Percentiles rank a stretch among this genome's conserved stretches.
These are phyloP conservation scores for Exophiala sp. DNA, from an alignment of 2,329 filamentous ascomycete species.

Conservation along the genomic window DNA sequence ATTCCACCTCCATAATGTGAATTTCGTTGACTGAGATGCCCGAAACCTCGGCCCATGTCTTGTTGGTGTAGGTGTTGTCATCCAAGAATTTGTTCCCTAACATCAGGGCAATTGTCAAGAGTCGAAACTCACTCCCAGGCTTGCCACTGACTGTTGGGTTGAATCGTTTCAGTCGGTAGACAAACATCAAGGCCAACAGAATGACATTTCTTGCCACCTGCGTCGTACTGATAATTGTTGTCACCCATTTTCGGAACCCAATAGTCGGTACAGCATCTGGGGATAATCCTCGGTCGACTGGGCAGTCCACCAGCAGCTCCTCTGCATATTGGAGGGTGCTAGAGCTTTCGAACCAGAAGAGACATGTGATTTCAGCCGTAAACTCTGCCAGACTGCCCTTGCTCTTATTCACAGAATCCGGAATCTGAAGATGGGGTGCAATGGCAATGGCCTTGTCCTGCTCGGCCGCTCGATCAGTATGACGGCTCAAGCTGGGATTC, in stretches of 20 bases:
- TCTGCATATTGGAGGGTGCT: slow-evolving; percentile 72
- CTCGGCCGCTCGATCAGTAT: slow-evolving; percentile 8
- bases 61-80: slow-evolving; percentile 99
- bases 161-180: slow-evolving; percentile 84
- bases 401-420: slow-evolving; percentile 65
- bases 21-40: slow-evolving; percentile 91
- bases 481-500: not conserved
- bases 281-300: slow-evolving; percentile 51
- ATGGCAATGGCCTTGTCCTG: slow-evolving; percentile 34
- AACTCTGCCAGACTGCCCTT: slow-evolving; percentile 76
- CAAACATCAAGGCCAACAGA: slow-evolving; percentile 79
- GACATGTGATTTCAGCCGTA: slow-evolving; percentile 84
- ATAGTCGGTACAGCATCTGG: slow-evolving; percentile 68
- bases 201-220: slow-evolving; percentile 97
- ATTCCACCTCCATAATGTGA: slow-evolving; percentile 99
- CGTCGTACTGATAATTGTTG: slow-evolving; percentile 82
- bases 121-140: slow-evolving; percentile 83
- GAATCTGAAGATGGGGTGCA: slow-evolving; percentile 59
- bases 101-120: slow-evolving; percentile 94
- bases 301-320: slow-evolving; percentile 40
- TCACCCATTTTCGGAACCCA: slow-evolving; percentile 89
- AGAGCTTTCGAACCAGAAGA: slow-evolving; percentile 95
- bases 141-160: slow-evolving; percentile 87
- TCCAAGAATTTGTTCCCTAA: slow-evolving; percentile 97
- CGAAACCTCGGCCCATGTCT: slow-evolving; percentile 98